Conservation (phyloP, 805 yeast species). For the Schizosaccharomyces cryophilus region DNA sequence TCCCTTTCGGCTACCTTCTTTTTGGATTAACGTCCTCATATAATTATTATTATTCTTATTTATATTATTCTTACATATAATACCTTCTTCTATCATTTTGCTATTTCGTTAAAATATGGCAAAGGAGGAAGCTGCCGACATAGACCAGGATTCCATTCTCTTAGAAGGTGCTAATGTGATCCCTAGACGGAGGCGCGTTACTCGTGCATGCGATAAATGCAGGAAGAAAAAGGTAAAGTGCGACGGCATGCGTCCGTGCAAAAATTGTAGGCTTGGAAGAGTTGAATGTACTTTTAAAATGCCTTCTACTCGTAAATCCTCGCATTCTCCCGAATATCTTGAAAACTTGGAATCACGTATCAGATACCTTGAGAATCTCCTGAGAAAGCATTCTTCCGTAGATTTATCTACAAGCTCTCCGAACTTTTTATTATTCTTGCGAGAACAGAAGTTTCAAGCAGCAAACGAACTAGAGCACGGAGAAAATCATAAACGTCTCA, state of each 20-base stretch:
- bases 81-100: not conserved
- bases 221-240: slow-evolving; percentile 48
- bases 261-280: slow-evolving; percentile 59
- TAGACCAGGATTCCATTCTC: not conserved
- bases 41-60: not conserved
- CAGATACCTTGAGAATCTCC: not conserved
- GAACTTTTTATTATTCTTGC: not conserved
- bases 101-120: not conserved
- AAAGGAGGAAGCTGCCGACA: not conserved
- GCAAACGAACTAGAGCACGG: not conserved
- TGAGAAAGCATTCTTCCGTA: not conserved
- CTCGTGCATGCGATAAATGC: slow-evolving; percentile 50
- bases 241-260: slow-evolving; percentile 52
- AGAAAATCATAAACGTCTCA: not conserved
- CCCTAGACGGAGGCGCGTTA: slow-evolving; percentile 22
- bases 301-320: not conserved
- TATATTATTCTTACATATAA: not conserved
- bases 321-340: not conserved
- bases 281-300: slow-evolving; percentile 15
- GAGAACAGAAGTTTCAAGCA: not conserved
- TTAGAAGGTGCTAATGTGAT: not conserved
- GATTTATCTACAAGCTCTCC: not conserved
- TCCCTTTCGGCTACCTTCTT: not conserved
- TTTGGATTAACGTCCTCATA: not conserved
- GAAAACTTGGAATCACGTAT: not conserved